A percentile compares a stretch with the other conserved stretches of the same genome.
Evolutionary conservation across 2,329 filamentous ascomycete genomes (phyloP).

Genomic region (Fusarium globosum): DNA sequence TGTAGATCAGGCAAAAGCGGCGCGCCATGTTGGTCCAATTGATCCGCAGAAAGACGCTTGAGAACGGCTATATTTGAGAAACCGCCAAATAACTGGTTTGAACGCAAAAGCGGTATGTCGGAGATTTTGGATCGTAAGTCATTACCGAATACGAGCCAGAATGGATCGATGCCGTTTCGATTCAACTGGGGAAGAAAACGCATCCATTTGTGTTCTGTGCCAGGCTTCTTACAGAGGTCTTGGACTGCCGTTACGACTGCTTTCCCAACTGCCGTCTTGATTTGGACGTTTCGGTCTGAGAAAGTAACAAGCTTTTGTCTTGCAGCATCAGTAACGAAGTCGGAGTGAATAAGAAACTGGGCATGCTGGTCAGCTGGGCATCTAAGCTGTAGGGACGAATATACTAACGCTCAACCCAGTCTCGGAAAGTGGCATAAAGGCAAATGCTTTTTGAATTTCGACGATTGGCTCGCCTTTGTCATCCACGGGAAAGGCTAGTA

Average conservation of each 20-base stretch:
- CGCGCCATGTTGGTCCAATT: background rate
- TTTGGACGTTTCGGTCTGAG: background rate
- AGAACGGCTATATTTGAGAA: rapidly evolving
- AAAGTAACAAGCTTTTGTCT: rapidly evolving
- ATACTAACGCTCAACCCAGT: background rate
- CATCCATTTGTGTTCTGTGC: background rate
- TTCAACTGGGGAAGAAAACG: background rate
- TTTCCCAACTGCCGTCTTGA: background rate
- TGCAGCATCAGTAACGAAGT: background rate
- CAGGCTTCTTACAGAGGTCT: background rate
- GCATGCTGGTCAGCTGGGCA: background rate
- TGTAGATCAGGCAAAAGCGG: background rate
- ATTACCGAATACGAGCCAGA: background rate
- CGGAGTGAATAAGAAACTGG: background rate
- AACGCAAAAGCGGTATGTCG: background rate
- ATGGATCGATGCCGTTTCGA: background rate
- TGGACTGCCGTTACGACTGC: background rate
- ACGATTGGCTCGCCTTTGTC: background rate
- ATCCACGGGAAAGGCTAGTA: background rate
- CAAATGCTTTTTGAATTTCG: background rate
- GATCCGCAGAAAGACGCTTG: background rate
- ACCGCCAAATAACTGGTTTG: background rate
- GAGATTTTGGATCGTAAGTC: rapidly evolving
- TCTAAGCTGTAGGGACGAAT: rapidly evolving
- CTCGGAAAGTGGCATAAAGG: background rate